phyloP scores from a whole-genome alignment of 768 basidiomycete genomes.

The Tulasnella sp. region DNA sequence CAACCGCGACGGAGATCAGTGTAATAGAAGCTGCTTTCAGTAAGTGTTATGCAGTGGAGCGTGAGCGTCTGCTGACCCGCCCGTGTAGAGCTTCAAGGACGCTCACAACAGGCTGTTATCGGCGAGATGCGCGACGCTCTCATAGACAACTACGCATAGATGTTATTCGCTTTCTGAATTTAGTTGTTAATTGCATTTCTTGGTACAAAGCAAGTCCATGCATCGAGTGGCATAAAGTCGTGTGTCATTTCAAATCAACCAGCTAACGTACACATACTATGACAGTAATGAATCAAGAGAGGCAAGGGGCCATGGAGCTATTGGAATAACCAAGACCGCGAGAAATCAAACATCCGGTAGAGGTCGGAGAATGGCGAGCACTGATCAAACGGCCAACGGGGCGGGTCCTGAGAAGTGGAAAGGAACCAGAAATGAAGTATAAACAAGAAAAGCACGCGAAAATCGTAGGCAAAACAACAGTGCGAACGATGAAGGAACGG shows the following conservation, averaged over 20 bases:
- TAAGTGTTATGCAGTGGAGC: conserved; percentile 45
- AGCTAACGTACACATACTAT: neutral
- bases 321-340: neutral
- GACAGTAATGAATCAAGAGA: neutral
- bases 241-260: conserved; percentile 10
- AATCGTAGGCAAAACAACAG: conserved; percentile 1
- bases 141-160: conserved; percentile 84
- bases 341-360: neutral
- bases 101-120: conserved; percentile 75
- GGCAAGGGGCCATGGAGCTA: neutral
- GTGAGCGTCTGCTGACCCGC: neutral
- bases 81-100: conserved; percentile 73
- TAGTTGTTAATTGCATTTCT: neutral
- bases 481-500: neutral
- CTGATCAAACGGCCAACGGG: neutral
- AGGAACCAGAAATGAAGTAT: neutral
- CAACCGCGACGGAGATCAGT: conserved; percentile 98
- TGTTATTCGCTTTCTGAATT: neutral
- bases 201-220: neutral
- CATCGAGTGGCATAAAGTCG: neutral
- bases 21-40: conserved; percentile 98
- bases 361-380: neutral
- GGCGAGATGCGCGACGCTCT: conserved; percentile 88
- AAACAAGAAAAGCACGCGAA: neutral
- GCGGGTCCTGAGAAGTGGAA: neutral